Conservation (phyloP, 192 early-diverging fungal species). For the Coemansia sp. region DNA sequence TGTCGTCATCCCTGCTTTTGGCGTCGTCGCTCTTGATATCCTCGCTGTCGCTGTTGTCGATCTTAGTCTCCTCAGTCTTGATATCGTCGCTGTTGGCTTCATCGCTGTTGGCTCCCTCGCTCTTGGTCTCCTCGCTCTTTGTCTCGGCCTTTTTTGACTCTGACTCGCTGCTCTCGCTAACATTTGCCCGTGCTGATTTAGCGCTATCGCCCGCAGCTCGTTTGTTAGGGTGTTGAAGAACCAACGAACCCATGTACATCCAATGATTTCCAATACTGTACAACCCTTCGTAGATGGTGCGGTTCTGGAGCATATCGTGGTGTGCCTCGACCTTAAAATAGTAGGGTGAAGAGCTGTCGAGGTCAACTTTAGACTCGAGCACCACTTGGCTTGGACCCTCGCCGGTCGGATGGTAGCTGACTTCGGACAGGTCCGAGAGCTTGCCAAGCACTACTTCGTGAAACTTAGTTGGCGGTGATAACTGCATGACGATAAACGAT, state of each 20-base stretch:
- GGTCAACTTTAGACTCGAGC: slow-evolving; percentile 24
- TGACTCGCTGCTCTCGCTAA: background rate
- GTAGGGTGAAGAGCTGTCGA: slow-evolving; percentile 23
- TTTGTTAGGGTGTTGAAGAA: slow-evolving; percentile 41
- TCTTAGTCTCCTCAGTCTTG: slow-evolving; percentile 6
- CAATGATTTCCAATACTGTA: slow-evolving; percentile 39
- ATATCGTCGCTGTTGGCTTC: background rate
- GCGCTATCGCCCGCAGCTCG: background rate
- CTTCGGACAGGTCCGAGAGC: slow-evolving; percentile 14
- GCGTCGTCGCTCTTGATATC: background rate
- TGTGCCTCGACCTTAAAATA: slow-evolving; percentile 53
- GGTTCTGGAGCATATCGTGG: slow-evolving; percentile 39
- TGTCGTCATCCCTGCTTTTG: slow-evolving; percentile 4
- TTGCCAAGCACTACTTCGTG: slow-evolving; percentile 32
- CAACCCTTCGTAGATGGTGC: slow-evolving; percentile 49
- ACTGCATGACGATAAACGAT: slow-evolving; percentile 31
- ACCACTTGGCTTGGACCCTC: slow-evolving; percentile 31
- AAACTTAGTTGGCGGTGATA: slow-evolving; percentile 27
- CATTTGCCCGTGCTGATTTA: background rate
- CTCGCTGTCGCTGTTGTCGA: background rate
- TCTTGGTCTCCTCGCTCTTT: background rate
- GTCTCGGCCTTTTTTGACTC: background rate
- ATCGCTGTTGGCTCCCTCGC: background rate
- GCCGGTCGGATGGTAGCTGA: slow-evolving; percentile 15
- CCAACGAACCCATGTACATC: slow-evolving; percentile 46